A percentile compares a stretch with the other conserved stretches of the same genome.
phyloP scores from a whole-genome alignment of 495 filamentous ascomycete species.

The Aspergillus mulundensis region DNA sequence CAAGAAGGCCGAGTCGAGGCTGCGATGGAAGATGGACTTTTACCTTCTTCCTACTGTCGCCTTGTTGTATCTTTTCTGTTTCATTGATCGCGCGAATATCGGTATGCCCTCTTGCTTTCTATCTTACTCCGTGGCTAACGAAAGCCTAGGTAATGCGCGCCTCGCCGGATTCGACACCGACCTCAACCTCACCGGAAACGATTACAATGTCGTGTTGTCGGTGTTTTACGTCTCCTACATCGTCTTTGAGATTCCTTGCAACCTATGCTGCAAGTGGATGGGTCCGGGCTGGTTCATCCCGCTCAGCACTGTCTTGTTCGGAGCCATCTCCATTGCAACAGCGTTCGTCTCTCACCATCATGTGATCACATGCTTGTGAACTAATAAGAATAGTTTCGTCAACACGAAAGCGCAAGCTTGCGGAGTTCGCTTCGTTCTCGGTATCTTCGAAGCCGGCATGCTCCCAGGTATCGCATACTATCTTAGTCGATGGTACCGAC shows the following conservation, averaged over 20 bases:
- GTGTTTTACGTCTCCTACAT: conserved; percentile 74
- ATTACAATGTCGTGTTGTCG: conserved; percentile 63
- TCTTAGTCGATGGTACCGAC: conserved; percentile 65
- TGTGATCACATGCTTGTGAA: background rate
- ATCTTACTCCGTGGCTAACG: background rate
- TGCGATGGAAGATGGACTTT: conserved; percentile 45
- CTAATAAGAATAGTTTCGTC: conserved; percentile 28
- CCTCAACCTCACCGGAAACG: conserved; percentile 48
- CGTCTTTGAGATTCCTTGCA: conserved; percentile 73
- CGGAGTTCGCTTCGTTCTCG: conserved; percentile 54
- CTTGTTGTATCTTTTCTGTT: conserved; percentile 49
- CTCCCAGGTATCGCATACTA: conserved; percentile 73
- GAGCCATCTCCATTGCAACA: conserved; percentile 44
- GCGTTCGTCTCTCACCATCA: conserved; percentile 13
- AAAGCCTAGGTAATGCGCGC: conserved; percentile 28
- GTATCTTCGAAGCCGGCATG: conserved; percentile 65
- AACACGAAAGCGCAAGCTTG: conserved; percentile 27
- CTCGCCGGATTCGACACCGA: conserved; percentile 43
- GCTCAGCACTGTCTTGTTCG: conserved; percentile 41
- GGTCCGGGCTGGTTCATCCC: conserved; percentile 51
- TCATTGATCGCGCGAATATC: conserved; percentile 59
- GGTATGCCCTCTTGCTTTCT: conserved; percentile 43
- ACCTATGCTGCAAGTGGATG: conserved; percentile 51
- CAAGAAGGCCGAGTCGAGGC: conserved; percentile 51
- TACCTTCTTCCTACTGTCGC: conserved; percentile 45